These are phyloP conservation scores for Phialemoniopsis sp. DNA, from an alignment of 2,329 filamentous ascomycete species.

Conservation along the genomic window DNA sequence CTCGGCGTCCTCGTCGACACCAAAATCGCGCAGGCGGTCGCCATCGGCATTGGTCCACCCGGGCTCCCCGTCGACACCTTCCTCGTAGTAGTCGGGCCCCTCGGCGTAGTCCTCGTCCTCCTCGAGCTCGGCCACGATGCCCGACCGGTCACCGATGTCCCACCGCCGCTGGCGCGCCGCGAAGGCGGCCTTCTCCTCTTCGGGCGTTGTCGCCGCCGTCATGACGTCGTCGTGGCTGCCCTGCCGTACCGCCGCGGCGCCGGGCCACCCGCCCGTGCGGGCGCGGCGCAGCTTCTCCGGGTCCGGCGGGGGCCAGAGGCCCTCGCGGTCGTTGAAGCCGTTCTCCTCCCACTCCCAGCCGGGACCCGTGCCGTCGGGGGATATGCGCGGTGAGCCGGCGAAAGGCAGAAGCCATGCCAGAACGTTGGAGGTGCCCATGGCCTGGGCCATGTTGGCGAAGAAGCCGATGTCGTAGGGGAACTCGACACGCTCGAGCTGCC, in stretches of 20 bases:
- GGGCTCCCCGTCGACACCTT: constrained; percentile 41
- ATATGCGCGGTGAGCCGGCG: constrained; percentile 42
- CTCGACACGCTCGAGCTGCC: constrained; percentile 58
- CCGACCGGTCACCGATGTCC: constrained; percentile 27
- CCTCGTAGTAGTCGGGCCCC: constrained; percentile 21
- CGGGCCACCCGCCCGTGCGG: constrained; percentile 31
- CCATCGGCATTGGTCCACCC: constrained; percentile 74
- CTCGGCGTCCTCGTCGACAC: constrained; percentile 73
- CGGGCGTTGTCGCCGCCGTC: constrained; percentile 25
- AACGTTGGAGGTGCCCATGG: constrained; percentile 67
- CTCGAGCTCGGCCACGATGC: constrained; percentile 45
- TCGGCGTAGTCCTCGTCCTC: constrained; percentile 35
- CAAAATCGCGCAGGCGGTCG: constrained; percentile 70
- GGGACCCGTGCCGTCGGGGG: constrained; percentile 27
- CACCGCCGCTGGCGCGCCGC: constrained; percentile 37
- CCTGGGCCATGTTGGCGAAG: constrained; percentile 68
- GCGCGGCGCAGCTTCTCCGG: constrained; percentile 53
- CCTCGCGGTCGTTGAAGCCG: constrained; percentile 63
- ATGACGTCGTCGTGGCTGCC: constrained; percentile 4
- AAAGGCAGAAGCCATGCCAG: constrained; percentile 69
- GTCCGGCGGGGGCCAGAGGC: constrained; percentile 60
- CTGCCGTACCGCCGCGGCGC: constrained; percentile 20
- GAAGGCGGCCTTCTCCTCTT: constrained; percentile 46
- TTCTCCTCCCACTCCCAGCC: constrained; percentile 70
- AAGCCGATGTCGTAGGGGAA: constrained; percentile 81